Evolutionary conservation across 139 green algal genomes (phyloP), one percentile per base, ranked within the genome.

Genomic region (Chlorella sp.): DNA sequence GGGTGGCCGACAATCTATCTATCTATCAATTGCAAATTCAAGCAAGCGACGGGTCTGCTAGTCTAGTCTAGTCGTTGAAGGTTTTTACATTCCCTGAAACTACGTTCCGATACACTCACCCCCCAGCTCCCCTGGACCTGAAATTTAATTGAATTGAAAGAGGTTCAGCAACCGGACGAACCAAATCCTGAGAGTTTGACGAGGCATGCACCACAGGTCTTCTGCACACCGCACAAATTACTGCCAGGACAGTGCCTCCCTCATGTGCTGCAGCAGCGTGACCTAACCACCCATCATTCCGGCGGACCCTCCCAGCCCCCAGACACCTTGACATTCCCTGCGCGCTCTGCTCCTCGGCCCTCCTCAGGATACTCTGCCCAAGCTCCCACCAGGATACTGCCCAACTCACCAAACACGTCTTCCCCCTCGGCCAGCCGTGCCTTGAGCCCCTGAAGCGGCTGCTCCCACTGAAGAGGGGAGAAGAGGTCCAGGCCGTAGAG

Each of bases 401-500:
- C 22, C 14, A 0, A 26, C 81, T 15, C 81, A 86, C 81, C 94
- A 90, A 99, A 99, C 64, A 99, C 96, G 86, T 98, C 96, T 86
- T 97, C 90, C 30, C 95, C 96, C 28, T 88, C 89, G 2, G 93
- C 93, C 30, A 99, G 91, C 60, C 96, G 92, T 37, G 91, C 89
- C 96, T 99, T 99, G 94, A 99, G 97, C 69, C 90, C 81, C 32
- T 90, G 84, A 69, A 99, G 95, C 0, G 95, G 94, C 21, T 95
- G 95, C 89, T 96, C 95, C 96, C 98, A 99, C 91, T 98, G 94
- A 80, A 99, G 95, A 36, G 96, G 95, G 88, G 95, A 86, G 88
- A 99, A 96, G 61, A 98, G 98, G 94, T 99, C 96, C 2, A 93
- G 90, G 87, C 98, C 97, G 87, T 99, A 99, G 89, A 99, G 96